Conservation (phyloP, 352 stramenopile genomes). For the Globisporangium orthogonon region DNA sequence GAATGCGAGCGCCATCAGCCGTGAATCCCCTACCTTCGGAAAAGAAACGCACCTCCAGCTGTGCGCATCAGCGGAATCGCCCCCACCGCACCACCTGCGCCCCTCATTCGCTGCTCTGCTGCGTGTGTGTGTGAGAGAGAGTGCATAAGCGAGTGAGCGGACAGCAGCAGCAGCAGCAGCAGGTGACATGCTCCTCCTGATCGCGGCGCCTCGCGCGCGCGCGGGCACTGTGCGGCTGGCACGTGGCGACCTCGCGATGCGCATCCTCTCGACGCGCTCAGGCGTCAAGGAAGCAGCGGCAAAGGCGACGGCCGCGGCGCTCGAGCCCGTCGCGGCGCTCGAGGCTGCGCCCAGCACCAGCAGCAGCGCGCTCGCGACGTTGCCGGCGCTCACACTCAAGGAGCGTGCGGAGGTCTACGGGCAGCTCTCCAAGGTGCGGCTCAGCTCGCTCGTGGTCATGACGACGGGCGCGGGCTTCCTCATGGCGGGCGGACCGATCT, state of each 20-base stretch:
- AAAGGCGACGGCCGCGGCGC: slow-evolving; percentile 22
- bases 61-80: not conserved
- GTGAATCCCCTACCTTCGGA: not conserved
- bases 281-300: slow-evolving; percentile 32
- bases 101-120: no score
- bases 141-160: not conserved
- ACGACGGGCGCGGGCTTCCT: slow-evolving; percentile 96
- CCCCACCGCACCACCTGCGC: no score
- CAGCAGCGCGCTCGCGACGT: not conserved
- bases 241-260: slow-evolving; percentile 16
- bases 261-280: slow-evolving; percentile 56
- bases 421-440: slow-evolving; percentile 92
- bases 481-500: slow-evolving; percentile 92
- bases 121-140: no score
- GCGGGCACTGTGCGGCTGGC: not conserved
- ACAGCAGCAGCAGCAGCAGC: not conserved
- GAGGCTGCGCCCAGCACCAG: not conserved
- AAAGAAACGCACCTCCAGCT: not conserved
- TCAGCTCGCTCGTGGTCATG: slow-evolving; percentile 95
- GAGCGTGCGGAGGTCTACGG: slow-evolving; percentile 71
- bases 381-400: slow-evolving; percentile 39
- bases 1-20: not conserved
- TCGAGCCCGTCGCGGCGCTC: slow-evolving; percentile 12
- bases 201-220: slow-evolving; percentile 1
- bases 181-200: slow-evolving; percentile 1